These are phyloP conservation scores for Globisporangium ultimum DNA, from an alignment of 352 stramenopile genomes.

Conservation along the genomic window DNA sequence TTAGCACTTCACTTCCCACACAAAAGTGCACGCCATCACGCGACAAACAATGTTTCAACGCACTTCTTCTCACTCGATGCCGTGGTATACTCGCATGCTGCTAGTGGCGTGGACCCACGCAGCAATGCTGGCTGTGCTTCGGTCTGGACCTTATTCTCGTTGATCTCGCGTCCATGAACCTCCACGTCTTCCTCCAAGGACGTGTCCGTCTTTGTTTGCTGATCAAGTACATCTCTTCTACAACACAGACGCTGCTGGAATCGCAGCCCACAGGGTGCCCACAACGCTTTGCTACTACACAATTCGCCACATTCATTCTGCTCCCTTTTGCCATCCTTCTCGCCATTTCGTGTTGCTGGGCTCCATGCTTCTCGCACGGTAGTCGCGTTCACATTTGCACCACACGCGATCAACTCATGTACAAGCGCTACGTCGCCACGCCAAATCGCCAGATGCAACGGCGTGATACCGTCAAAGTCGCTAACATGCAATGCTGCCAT, in stretches of 20 bases:
- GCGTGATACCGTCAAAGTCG: constrained; percentile 34
- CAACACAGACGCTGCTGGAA: constrained; percentile 1
- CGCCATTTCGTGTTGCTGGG: constrained; percentile 17
- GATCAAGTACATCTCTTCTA: too few relatives aligned
- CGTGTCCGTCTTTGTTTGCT: not conserved
- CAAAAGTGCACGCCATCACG: too few relatives aligned
- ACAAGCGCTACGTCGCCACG: constrained; percentile 32
- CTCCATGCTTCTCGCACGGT: not conserved
- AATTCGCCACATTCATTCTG: too few relatives aligned
- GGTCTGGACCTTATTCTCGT: not conserved
- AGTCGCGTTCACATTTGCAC: constrained; percentile 29
- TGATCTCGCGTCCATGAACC: too few relatives aligned
- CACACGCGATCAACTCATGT: constrained; percentile 33
- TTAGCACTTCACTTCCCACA: too few relatives aligned
- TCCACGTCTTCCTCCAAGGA: not conserved
- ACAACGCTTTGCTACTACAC: constrained; percentile 20
- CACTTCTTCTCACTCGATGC: not conserved
- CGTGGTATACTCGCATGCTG: not conserved
- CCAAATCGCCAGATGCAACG: constrained; percentile 48
- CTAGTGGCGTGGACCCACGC: not conserved
- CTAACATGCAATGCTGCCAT: constrained; percentile 28
- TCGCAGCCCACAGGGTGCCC: constrained; percentile 39
- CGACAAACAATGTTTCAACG: not conserved
- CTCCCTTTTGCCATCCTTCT: too few relatives aligned
- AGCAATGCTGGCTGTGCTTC: not conserved